Base-by-base conservation (phyloP, 2,329 filamentous ascomycete species). In the Ophiosphaerella korrae region DNA sequence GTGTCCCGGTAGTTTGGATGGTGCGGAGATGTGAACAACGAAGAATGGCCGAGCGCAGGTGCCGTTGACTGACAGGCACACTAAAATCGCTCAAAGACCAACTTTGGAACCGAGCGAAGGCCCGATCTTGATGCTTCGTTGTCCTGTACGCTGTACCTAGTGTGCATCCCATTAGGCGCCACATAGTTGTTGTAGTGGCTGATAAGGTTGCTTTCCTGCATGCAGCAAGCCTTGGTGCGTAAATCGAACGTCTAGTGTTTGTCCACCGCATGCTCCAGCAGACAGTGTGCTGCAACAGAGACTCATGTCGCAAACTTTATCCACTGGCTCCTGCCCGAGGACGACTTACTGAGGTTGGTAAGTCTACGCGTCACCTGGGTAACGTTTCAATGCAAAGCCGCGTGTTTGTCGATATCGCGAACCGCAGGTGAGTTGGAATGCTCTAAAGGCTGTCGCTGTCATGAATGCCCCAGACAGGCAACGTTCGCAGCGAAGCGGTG, bases 1-100 rank as follows among this genome's bases (percentile, higher is more conserved):
- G 46, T 34, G 58, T 67, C 61, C 67, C 66, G 58, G 54, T 49
- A 49, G 50, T 51, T 36, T 60, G 66, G 67, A 64, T 50, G 54
- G 50, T 59, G 67, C 53, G 62, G 66, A 70, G 67, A 64, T 57
- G 40, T 53, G 54, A 61, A 38, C 46, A 54, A 43, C 54, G 52
- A 61, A 41, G 48, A 57, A 54, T 50, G 47, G 34, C 53, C 54
- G 52, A 60, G 57, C 52, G 43, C 46, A 42, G 42, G 42, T 37
- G 46, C 53, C 58, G 57, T 62, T 60, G 47, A 50, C 49, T 63
- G 58, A 63, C 58, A 64, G 57, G 45, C 50, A 47, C 55, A 32
- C 45, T 13, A 13, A 34, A 13, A 42, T 34, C 33, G 41, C 11
- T 9, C 29, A 5, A 34, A 39, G 37, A n/a, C 33, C 38, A n/a